phyloP scores from a whole-genome alignment of 163 green algal genomes.

The Botryococcus braunii region DNA sequence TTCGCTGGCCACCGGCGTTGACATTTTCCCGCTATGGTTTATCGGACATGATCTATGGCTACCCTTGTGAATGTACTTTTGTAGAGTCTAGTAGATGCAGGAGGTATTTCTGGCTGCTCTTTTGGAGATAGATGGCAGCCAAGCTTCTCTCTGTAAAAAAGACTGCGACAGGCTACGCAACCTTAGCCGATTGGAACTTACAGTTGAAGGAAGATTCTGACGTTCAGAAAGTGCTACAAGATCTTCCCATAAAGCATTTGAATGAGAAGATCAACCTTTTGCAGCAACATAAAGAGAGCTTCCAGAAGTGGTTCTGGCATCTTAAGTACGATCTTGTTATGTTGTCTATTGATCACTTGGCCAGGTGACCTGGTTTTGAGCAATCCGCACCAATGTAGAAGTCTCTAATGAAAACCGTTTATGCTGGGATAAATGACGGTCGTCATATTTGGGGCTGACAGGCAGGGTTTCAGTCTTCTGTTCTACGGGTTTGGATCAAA shows the following conservation, averaged over 20 bases:
- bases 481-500: conserved; percentile 83
- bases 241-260: conserved; percentile 14
- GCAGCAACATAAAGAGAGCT: not conserved
- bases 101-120: too few species aligned
- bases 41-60: too few species aligned
- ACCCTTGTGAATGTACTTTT: too few species aligned
- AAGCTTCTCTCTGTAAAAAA: too few species aligned
- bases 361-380: not conserved
- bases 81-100: too few species aligned
- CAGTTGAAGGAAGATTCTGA: too few species aligned
- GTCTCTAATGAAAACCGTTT: not conserved
- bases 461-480: conserved; percentile 61
- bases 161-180: too few species aligned
- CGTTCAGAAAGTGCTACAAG: too few species aligned
- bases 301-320: conserved; percentile 13
- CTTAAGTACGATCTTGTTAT: conserved; percentile 7
- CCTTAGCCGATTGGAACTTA: too few species aligned
- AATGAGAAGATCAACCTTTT: conserved; percentile 12
- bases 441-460: conserved; percentile 9
- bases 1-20: too few species aligned
- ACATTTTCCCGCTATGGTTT: too few species aligned
- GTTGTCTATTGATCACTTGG: not conserved
- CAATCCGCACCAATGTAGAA: not conserved
- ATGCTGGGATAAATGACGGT: not conserved
- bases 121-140: too few species aligned